Evolutionary conservation across 2,329 filamentous ascomycete genomes (phyloP).

Genomic region (Diplodia scrobiculata): DNA sequence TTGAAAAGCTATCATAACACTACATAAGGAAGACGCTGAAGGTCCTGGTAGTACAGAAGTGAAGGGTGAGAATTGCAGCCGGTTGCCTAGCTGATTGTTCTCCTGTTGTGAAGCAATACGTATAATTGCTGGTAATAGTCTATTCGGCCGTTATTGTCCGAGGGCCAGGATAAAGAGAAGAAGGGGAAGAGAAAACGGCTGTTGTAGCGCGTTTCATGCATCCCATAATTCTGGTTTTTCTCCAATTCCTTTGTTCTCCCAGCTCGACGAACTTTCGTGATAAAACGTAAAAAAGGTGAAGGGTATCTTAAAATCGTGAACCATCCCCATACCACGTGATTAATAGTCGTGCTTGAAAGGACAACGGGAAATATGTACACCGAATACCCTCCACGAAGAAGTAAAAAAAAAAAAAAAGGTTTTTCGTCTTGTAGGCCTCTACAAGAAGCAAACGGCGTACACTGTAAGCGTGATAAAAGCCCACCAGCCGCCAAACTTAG

Average conservation of each 20-base stretch:
- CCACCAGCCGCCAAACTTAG: slow-evolving; percentile 22
- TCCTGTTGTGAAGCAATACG: not conserved
- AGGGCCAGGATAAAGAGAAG: not conserved
- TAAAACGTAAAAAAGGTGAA: not conserved
- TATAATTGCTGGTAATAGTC: not conserved
- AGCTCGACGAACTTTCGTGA: not conserved
- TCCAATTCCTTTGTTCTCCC: not conserved
- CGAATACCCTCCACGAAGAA: too few relatives aligned
- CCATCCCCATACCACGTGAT: not conserved
- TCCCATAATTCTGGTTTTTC: not conserved
- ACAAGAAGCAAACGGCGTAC: slow-evolving; percentile 25
- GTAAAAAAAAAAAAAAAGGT: not conserved
- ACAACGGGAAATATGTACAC: not conserved
- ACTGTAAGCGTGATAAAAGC: slow-evolving; percentile 4
- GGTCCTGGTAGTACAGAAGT: not conserved
- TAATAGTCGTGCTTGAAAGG: too few relatives aligned
- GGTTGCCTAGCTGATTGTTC: not conserved
- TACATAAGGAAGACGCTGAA: too few relatives aligned
- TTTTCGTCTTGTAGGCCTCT: not conserved
- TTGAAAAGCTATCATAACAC: too few relatives aligned
- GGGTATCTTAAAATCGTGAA: slow-evolving; percentile 10
- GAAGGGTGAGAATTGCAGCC: not conserved
- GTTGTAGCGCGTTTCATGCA: not conserved
- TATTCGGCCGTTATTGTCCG: not conserved
- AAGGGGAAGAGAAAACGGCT: not conserved